A percentile compares a stretch with the other conserved stretches of the same genome.
phyloP scores from a whole-genome alignment of 441 rosid species.

The Pelargonium citronellum region DNA sequence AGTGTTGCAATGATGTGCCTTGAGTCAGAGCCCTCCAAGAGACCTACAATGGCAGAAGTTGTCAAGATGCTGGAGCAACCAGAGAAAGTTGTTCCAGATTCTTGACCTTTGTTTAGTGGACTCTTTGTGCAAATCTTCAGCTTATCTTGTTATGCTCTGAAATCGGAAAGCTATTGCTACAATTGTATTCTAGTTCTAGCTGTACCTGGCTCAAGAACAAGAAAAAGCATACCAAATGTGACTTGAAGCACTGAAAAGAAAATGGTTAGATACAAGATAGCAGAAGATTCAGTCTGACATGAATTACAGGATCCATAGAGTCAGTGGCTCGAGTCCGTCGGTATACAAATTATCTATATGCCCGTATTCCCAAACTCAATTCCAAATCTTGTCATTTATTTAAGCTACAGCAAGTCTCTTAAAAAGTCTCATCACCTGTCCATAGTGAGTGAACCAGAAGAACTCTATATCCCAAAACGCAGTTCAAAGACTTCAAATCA shows the following conservation, averaged over 20 bases:
- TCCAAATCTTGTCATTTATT: too few species aligned
- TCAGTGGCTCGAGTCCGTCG: too few species aligned
- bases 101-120: neutral
- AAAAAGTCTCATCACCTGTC: too few species aligned
- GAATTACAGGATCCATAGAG: too few species aligned
- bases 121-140: neutral
- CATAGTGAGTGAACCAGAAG: too few species aligned
- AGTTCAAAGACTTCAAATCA: too few species aligned
- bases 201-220: neutral
- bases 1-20: constrained; percentile 66
- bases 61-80: constrained; percentile 70
- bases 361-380: too few species aligned
- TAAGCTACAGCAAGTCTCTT: too few species aligned
- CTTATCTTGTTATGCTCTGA: neutral
- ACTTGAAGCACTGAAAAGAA: neutral
- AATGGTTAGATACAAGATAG: neutral
- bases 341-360: too few species aligned
- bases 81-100: constrained; percentile 23
- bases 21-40: constrained; percentile 59
- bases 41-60: constrained; percentile 83
- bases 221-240: neutral
- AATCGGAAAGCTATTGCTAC: constrained; percentile 5
- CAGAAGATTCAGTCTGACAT: constrained; percentile 5
- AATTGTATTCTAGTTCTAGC: constrained; percentile 2
- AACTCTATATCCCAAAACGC: too few species aligned